Evolutionary conservation across 2,329 filamentous ascomycete genomes (phyloP), one percentile per base, ranked within the genome.

Genomic region (Penicillium sp.): DNA sequence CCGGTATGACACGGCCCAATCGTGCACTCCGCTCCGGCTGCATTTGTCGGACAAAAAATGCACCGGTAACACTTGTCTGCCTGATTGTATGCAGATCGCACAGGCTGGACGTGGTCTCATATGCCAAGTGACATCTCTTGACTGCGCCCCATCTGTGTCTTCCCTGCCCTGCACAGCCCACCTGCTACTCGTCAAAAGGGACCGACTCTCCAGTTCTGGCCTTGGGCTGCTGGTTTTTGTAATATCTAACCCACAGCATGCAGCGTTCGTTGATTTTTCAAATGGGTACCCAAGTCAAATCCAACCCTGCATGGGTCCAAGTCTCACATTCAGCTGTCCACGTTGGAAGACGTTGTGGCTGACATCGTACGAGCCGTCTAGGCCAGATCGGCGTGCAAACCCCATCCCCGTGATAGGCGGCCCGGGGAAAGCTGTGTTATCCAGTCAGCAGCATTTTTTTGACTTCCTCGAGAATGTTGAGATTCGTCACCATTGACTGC

Each of bases 401-500:
- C 21, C 14, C 27, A n/a, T 8, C 10, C 24, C 5, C 6, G 7
- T 21, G 21, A 24, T 16, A 39, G 32, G 32, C 18, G 22, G 40
- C 16, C n/a, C 27, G 29, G 24, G 32, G 14, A 32, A 48, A 36
- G 11, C 29, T n/a, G 43, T 39, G 13, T 36, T 36, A n/a, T n/a
- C 13, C 40, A 54, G 52, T 45, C 52, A 50, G 24, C 47, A 36
- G 8, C 40, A 29, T 54, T 54, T 43, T 18, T 14, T 44, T 4
- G 2, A 36, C 34, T 36, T 36, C 8, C 16, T 32, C 31, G 18
- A 24, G 14, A 32, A 32, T 39, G n/a, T 21, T n/a, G 14, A n/a
- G 16, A 38, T 27, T 29, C 27, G 40, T 36, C 29, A 43, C 27
- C 21, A 4, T 5, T 36, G 16, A 10, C 24, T 27, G 8, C 24